Conservation (phyloP, 805 yeast genomes). For the Brettanomyces bruxellensis region DNA sequence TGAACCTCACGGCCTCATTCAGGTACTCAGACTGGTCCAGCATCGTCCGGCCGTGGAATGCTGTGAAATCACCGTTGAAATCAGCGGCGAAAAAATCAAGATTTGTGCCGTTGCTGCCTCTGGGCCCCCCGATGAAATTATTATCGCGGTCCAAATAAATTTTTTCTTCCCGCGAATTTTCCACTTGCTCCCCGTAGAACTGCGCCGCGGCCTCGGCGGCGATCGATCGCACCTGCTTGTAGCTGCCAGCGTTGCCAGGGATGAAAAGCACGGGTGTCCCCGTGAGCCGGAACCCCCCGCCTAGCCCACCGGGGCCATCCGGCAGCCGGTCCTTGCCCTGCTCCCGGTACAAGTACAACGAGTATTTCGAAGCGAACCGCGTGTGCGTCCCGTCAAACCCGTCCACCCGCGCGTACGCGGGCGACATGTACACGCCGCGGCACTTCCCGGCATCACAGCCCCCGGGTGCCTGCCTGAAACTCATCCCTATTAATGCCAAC, state of each 20-base stretch:
- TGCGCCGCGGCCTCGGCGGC: conserved; percentile 70
- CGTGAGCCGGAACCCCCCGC: conserved; percentile 20
- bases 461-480: conserved; percentile 20
- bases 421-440: conserved; percentile 67
- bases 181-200: conserved; percentile 27
- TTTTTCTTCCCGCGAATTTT: too few species aligned
- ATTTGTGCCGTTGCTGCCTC: conserved; percentile 27
- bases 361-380: conserved; percentile 68
- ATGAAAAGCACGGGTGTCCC: conserved; percentile 90
- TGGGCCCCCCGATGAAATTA: conserved; percentile 11
- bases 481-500: conserved; percentile 17
- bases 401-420: conserved; percentile 67
- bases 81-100: conserved; percentile 88
- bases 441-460: conserved; percentile 49
- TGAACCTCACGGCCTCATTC: conserved; percentile 78
- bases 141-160: not conserved
- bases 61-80: conserved; percentile 92
- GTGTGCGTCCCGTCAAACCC: conserved; percentile 69
- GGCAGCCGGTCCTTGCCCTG: conserved; percentile 61
- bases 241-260: conserved; percentile 97
- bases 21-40: conserved; percentile 88
- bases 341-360: conserved; percentile 80
- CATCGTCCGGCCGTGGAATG: conserved; percentile 90
- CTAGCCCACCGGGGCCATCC: conserved; percentile 3
- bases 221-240: conserved; percentile 81